Base-by-base conservation (phyloP, 2,329 filamentous ascomycete species). In the Boeremia lycopersici region DNA sequence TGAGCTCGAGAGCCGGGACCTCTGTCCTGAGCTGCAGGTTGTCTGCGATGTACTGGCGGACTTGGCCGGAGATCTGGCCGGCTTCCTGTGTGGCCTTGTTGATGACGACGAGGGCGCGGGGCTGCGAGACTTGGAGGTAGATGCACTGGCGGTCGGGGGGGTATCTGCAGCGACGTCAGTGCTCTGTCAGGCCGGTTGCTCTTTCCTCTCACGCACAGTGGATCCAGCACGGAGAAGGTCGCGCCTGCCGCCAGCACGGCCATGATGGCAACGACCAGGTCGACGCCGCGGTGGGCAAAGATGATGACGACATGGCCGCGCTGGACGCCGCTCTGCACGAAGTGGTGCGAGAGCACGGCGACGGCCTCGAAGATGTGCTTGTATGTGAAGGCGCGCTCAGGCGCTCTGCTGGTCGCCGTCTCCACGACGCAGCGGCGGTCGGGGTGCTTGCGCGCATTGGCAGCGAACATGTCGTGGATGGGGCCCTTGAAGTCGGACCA, bases 231-330 rank as follows among this genome's bases (percentile, higher is more conserved):
- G 48, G 81, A 84, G 72, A 85, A 82, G 31, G 82, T 84, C 8
- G 82, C 84, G 52, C 84, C 84, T 33, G 84, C 82, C 56, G 81
- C 82, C 44, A 84, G 70, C 4, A 79, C 78, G 56, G 92, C 93
- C 90, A 96, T 96, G 48, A 92, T 87, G 31, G 89, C 86, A 7
- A 90, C 85, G 0, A 90, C 88, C 35, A 90, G 76, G 65, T 90
- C 90, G 30, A 96, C 92, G 52, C 86, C 86, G 53, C 93, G 86
- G 76, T 96, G 85, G 51, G 91, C 91, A 71, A 87, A 97, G 60
- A 95, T 90, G 90, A 96, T 96, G 67, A 96, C 91, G 2, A 96
- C 92, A 70, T 98, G 92, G 8, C 91, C 92, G 63, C 86, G 81
- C 55, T 86, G 81, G 60, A 91, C 81, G 53, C 93, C 92, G 66